Percentiles rank a stretch among this genome's conserved stretches.
phyloP scores from a whole-genome alignment of 2,329 filamentous ascomycete species.

The Coniochaeta ligniaria region DNA sequence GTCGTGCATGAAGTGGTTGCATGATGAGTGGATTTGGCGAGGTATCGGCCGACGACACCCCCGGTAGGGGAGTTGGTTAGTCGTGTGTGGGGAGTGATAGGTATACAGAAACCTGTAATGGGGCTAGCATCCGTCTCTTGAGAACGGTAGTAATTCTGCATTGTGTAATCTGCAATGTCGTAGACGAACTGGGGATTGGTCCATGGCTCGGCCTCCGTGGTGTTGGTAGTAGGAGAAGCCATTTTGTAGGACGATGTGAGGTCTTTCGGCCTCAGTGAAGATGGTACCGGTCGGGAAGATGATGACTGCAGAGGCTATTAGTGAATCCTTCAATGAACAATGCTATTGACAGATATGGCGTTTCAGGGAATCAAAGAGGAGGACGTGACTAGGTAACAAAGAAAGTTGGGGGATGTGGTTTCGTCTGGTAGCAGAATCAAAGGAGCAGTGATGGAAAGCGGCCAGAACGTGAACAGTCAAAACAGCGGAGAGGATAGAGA shows the following conservation, averaged over 20 bases:
- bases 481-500: background rate
- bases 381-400: background rate
- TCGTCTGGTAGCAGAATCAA: background rate
- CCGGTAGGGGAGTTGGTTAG: background rate
- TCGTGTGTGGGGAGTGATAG: background rate
- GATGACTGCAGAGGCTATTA: background rate
- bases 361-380: background rate
- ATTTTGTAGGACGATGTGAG: background rate
- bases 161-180: background rate
- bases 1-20: background rate
- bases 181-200: background rate
- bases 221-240: background rate
- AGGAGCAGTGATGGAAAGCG: background rate
- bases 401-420: background rate
- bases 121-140: background rate
- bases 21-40: background rate
- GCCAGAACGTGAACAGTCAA: background rate
- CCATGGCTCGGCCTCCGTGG: background rate
- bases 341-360: background rate
- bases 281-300: background rate
- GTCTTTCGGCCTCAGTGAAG: background rate
- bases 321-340: background rate
- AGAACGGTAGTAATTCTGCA: background rate
- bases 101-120: background rate
- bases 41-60: background rate